Conservation (phyloP, 768 basidiomycete genomes). For the Leccinellum albellum region DNA sequence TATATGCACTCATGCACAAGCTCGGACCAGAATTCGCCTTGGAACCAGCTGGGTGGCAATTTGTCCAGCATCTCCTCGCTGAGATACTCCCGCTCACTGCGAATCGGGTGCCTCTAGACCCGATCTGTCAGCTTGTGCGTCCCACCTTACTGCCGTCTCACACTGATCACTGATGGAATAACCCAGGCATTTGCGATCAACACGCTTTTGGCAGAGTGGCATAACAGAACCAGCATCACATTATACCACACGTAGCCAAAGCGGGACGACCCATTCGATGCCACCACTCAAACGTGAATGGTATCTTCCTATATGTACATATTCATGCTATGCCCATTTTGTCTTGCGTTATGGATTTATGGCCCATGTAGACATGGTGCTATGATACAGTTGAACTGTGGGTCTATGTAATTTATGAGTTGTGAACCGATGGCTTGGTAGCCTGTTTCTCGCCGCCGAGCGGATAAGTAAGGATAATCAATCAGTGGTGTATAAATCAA, state of each 20-base stretch:
- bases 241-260: constrained; percentile 5
- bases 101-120: constrained; percentile 1
- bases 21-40: constrained; percentile 17
- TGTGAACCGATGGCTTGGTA: constrained; percentile 4
- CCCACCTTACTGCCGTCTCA: neutral
- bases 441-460: constrained; percentile 4
- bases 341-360: constrained; percentile 11
- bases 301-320: neutral
- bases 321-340: constrained; percentile 1
- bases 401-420: constrained; percentile 13
- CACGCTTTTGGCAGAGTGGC: constrained; percentile 8
- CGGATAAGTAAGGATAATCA: constrained; percentile 11
- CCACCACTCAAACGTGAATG: constrained; percentile 1
- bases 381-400: constrained; percentile 26
- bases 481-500: constrained; percentile 1
- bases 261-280: neutral
- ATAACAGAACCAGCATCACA: neutral
- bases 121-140: constrained; percentile 18
- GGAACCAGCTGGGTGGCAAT: constrained; percentile 8
- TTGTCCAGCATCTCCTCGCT: constrained; percentile 12
- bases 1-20: constrained; percentile 12
- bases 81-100: constrained; percentile 4
- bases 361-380: constrained; percentile 5
- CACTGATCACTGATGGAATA: constrained; percentile 1
- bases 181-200: constrained; percentile 14